These are phyloP conservation scores for Mycena floridula DNA, from an alignment of 768 basidiomycete species.

Conservation along the genomic window DNA sequence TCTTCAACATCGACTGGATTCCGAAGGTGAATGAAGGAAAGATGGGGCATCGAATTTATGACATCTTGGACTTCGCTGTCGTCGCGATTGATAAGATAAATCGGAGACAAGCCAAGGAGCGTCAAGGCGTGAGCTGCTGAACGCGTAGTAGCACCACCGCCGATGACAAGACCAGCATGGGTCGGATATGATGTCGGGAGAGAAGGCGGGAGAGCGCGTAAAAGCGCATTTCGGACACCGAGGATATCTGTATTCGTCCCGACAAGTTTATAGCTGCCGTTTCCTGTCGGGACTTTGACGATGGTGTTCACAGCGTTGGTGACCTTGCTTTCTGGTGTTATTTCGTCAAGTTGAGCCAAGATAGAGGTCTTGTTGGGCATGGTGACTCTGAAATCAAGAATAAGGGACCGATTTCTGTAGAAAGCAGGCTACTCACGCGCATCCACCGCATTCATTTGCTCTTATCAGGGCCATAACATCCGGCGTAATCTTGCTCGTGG, in stretches of 20 bases:
- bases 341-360: constrained; percentile 24
- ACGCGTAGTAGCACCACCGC: constrained; percentile 32
- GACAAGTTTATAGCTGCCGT: constrained; percentile 22
- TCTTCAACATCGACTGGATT: constrained; percentile 23
- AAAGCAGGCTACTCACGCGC: constrained; percentile 19
- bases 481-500: constrained; percentile 27
- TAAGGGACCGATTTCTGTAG: not conserved
- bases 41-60: constrained; percentile 11
- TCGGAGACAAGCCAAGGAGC: constrained; percentile 55
- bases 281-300: constrained; percentile 22
- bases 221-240: constrained; percentile 26
- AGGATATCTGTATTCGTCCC: constrained; percentile 32
- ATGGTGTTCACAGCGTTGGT: constrained; percentile 30
- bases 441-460: constrained; percentile 22
- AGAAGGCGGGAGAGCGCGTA: constrained; percentile 20
- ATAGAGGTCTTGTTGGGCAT: constrained; percentile 30
- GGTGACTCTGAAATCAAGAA: constrained; percentile 20
- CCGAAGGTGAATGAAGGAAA: constrained; percentile 24
- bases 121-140: constrained; percentile 32
- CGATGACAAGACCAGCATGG: constrained; percentile 26
- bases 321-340: constrained; percentile 22
- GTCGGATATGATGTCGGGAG: constrained; percentile 17
- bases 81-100: constrained; percentile 25
- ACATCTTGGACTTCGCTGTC: constrained; percentile 22
- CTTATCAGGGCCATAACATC: constrained; percentile 18